phyloP scores from a whole-genome alignment of 2,329 filamentous ascomycete species.

The Colletotrichum sp. region DNA sequence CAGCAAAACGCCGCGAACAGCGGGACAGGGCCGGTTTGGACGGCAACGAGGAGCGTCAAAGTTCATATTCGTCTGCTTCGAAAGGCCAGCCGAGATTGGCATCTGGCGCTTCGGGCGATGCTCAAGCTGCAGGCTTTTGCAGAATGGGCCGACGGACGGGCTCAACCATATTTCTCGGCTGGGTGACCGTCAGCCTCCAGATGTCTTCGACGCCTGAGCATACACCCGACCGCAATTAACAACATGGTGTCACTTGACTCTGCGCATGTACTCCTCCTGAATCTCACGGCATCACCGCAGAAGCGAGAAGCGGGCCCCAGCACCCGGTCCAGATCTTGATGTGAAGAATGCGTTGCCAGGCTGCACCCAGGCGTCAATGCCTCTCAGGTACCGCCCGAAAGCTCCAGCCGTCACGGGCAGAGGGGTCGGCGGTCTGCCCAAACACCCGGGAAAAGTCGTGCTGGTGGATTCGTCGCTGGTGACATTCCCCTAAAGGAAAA shows the following conservation, averaged over 20 bases:
- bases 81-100: background rate
- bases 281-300: background rate
- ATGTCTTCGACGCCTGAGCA: background rate
- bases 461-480: background rate
- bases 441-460: background rate
- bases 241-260: slow-evolving; percentile 15
- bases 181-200: background rate
- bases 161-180: background rate
- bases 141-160: background rate
- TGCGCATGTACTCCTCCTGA: background rate
- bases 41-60: background rate
- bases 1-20: background rate
- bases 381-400: background rate
- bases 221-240: background rate
- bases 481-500: slow-evolving; percentile 7
- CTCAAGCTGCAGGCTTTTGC: background rate
- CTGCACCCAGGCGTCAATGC: background rate
- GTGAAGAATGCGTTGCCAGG: background rate
- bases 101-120: background rate
- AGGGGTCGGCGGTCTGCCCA: background rate
- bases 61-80: background rate
- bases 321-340: background rate
- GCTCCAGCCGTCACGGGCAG: background rate
- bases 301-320: background rate
- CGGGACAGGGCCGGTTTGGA: background rate